Conservation (phyloP, 1,284 basidiomycete genomes). For the Xerocomus amazonicus region DNA sequence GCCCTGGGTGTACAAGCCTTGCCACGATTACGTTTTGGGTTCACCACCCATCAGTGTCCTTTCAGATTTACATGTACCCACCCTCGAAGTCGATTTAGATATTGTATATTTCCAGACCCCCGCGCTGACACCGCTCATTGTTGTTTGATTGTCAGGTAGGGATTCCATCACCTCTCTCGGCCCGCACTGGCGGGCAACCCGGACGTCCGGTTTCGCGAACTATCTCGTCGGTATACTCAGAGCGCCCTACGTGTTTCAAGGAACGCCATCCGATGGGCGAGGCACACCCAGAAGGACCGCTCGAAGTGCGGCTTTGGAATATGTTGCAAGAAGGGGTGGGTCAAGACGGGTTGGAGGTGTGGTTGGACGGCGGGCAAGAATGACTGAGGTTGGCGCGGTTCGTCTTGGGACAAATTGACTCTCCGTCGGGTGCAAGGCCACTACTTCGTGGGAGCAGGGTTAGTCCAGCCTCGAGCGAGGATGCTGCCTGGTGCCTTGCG, state of each 20-base stretch:
- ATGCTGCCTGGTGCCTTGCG: too few species aligned
- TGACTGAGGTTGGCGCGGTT: too few species aligned
- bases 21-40: constrained; percentile 82
- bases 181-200: constrained; percentile 74
- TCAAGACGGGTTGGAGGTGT: constrained; percentile 34
- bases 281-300: constrained; percentile 32
- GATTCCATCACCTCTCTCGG: constrained; percentile 52
- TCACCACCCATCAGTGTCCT: not conserved
- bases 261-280: not conserved
- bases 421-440: too few species aligned
- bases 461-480: too few species aligned
- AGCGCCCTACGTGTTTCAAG: constrained; percentile 2
- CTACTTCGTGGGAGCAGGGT: too few species aligned
- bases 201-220: constrained; percentile 74
- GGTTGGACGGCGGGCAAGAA: too few species aligned
- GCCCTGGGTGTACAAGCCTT: constrained; percentile 66
- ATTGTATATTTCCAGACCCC: constrained; percentile 61
- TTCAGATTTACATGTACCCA: too few species aligned
- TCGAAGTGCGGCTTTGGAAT: constrained; percentile 50
- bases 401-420: too few species aligned
- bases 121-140: constrained; percentile 55
- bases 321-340: constrained; percentile 37
- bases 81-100: too few species aligned
- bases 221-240: constrained; percentile 64
- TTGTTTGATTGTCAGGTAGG: too few species aligned